These are phyloP conservation scores for Echeveria elegans DNA, from an alignment of 164 flowering plant species.

Conservation along the genomic window DNA sequence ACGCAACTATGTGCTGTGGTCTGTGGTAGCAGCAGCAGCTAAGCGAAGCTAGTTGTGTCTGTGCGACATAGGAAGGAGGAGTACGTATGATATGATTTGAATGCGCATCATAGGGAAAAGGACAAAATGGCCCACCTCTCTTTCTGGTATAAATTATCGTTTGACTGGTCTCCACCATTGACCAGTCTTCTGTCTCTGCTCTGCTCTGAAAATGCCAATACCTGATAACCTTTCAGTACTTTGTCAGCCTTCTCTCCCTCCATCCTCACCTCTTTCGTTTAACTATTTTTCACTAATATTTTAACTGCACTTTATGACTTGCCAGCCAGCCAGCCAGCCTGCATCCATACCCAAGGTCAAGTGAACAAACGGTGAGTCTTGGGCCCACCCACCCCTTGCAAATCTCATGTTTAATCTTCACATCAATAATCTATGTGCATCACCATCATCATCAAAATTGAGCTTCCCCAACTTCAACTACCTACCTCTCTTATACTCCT, in stretches of 20 bases:
- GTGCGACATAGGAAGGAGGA: too few relatives aligned
- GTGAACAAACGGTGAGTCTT: too few relatives aligned
- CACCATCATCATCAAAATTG: too few relatives aligned
- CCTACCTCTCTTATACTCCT: not conserved
- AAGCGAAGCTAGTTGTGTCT: not conserved
- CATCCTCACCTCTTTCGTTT: too few relatives aligned
- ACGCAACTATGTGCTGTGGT: too few relatives aligned
- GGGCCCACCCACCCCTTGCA: not conserved
- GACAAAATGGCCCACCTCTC: not conserved
- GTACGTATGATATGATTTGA: too few relatives aligned
- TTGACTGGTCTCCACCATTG: constrained; percentile 13
- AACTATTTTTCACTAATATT: not conserved
- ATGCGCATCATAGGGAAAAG: not conserved
- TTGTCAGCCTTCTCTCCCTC: constrained; percentile 6
- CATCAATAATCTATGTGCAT: too few relatives aligned
- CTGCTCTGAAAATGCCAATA: constrained; percentile 2
- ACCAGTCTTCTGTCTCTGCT: constrained; percentile 2
- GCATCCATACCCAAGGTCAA: too few relatives aligned
- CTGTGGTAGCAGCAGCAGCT: too few relatives aligned
- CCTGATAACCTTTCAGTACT: constrained; percentile 6
- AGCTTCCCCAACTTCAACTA: not conserved
- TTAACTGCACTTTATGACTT: not conserved
- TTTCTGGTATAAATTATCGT: constrained; percentile 1
- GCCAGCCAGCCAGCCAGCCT: not conserved
- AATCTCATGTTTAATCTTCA: too few relatives aligned